Evolutionary conservation across 2,329 filamentous ascomycete species (phyloP), one percentile per base, ranked within the genome.

Genomic region (Didymellaceae sp.): DNA sequence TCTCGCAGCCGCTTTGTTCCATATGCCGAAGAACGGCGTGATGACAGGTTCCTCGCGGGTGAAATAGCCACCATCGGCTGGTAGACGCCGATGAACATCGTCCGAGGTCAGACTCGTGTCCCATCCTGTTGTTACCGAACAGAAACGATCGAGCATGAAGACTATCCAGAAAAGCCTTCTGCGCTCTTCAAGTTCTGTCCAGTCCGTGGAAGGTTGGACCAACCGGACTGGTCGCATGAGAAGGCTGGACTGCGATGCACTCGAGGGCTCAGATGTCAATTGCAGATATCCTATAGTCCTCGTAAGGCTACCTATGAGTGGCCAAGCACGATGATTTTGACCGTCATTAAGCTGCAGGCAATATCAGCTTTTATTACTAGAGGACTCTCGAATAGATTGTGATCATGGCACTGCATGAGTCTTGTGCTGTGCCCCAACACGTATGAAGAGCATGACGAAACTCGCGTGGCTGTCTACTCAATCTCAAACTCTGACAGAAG

Each of bases 11-110:
- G 67, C 57, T 48, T 71, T 71, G 33, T 68, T 69, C 67, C 68
- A 71, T n/a, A 70, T 68, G 2, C 65, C 68, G 45, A 71, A 70
- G 42, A 64, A 71, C 1, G 68, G 68, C 4, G 68, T 71, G 1
- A 61, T 66, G 0, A 71, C 68, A 13, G 65, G 59, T 31, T 71
- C 68, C 25, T 70, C 65, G 7, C 67, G 61, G 2, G 68, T 71
- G 33, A 71, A 71, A 17, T 70, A 71, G 1, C 67, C 62, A 13
- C 68, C 68, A 43, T 71, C 68, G 30, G 68, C 68, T 20, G 68
- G 68, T 5, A 71, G 40, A 13, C 68, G 55, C 38, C 68, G 51
- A 32, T 71, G 68, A 1, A 71, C 68, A 35, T 71, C 68, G 25
- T 71, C 68, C 3, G 68, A 67, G 2, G 68, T 71, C 7, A 71